Base-by-base conservation (phyloP, 148 eudicot genomes). In the Chenopodium suecicum region DNA sequence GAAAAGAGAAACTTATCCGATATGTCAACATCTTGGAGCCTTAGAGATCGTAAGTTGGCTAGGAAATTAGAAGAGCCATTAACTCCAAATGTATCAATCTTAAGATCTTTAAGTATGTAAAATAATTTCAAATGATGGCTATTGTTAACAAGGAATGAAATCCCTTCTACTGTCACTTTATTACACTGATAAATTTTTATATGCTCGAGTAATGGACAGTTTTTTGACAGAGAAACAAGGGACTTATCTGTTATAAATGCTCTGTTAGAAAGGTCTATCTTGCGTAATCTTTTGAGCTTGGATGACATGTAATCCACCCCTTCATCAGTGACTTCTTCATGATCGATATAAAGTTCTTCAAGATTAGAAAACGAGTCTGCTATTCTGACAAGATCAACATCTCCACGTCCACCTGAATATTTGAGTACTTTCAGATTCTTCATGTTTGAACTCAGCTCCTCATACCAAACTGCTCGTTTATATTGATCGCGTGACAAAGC, bases 1-100 rank as follows among this genome's bases (percentile, higher is more conserved):
- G 85, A 83, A 66, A 41, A 11, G 62, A 83, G 71, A 83, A 79
- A 79, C 75, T 74, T 52, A 12, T 83, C 79, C 19, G 85, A 83
- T 75, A 83, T 67, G 8, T 7, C n/a, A 34, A 83, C 16, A 0
- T 32, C 10, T 9, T 48, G 8, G 0, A 83, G 67, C 9, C 12
- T 50, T 23, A 83, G 70, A 25, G 79, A 52, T 7, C 29, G 66
- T 16, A 83, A 74, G 47, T 67, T 29, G 67, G 8, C 34, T 12
- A 46, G 63, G 58, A 54, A 79, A 67, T 5, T 66, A 63, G 20
- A 37, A 0, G 47, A 78, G 13, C 52, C 52, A 9, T 48, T 48
- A 12, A 11, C 52, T 50, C 17, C 34, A 34, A 83, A 58, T 25
- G 75, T 19, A 2, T 32, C 50, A 1, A 83, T 23, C 29, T 44